Conservation (phyloP, 768 basidiomycete genomes). For the Boletus sp. region DNA sequence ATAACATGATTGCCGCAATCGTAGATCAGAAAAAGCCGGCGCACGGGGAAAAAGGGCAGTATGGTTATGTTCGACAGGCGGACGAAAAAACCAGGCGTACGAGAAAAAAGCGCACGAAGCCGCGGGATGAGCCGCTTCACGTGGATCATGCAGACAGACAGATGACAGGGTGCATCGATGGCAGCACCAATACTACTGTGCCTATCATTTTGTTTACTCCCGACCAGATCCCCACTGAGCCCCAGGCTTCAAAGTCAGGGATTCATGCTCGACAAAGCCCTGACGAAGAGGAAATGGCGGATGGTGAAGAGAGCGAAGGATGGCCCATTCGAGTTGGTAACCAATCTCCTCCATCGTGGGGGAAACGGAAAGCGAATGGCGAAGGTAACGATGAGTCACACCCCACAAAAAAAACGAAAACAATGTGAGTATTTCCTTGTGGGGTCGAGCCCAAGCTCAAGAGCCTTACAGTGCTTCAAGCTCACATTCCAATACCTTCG, state of each 20-base stretch:
- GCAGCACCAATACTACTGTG: conserved; percentile 2
- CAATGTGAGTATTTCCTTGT: conserved; percentile 33
- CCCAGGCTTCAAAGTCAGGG: conserved; percentile 28
- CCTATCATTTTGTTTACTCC: conserved; percentile 29
- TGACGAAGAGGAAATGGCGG: conserved; percentile 67
- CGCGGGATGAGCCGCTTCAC: conserved; percentile 23
- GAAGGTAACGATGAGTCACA: conserved; percentile 32
- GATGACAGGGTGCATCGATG: conserved; percentile 8
- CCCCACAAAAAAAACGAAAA: conserved; percentile 42
- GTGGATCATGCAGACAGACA: conserved; percentile 22
- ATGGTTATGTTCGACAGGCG: conserved; percentile 73
- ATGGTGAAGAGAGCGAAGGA: conserved; percentile 50
- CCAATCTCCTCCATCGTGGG: conserved; percentile 66
- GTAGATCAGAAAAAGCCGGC: conserved; percentile 67
- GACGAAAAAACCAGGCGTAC: conserved; percentile 65
- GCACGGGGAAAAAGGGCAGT: conserved; percentile 76
- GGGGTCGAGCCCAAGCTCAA: background rate
- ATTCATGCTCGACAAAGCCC: conserved; percentile 39
- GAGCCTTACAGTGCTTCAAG: conserved; percentile 2
- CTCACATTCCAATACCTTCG: background rate
- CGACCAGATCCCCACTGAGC: conserved; percentile 16
- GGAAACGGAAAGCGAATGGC: conserved; percentile 50
- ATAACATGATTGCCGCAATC: conserved; percentile 57
- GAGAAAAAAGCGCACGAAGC: conserved; percentile 46
- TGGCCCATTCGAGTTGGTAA: conserved; percentile 67